Conservation (phyloP, 2,329 filamentous ascomycete genomes). For the Colletotrichum lindemuthianum region DNA sequence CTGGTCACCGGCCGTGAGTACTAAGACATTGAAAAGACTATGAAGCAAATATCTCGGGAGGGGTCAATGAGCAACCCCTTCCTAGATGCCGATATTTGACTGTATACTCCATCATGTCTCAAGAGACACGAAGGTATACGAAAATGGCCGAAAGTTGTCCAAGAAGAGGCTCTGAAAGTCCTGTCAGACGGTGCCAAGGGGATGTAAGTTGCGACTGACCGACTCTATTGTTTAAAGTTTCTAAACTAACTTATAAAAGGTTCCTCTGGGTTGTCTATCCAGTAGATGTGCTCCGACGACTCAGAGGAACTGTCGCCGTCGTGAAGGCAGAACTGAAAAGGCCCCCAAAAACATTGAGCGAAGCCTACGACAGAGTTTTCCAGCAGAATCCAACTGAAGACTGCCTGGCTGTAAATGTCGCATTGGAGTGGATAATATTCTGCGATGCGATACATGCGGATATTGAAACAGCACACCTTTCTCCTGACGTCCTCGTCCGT, state of each 20-base stretch:
- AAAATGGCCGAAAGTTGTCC: neutral
- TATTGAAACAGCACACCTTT: too few species aligned
- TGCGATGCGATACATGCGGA: too few species aligned
- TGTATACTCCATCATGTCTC: accelerated
- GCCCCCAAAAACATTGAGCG: neutral
- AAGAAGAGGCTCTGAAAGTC: neutral
- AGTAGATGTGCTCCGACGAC: neutral
- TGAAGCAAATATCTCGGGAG: neutral
- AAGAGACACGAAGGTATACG: accelerated
- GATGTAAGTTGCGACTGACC: neutral
- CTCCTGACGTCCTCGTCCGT: too few species aligned
- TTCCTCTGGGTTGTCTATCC: conserved; percentile 15
- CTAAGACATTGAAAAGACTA: neutral
- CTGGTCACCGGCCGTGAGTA: neutral
- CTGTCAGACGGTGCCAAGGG: neutral
- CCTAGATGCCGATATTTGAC: neutral
- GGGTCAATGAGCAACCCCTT: neutral
- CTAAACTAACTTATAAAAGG: neutral
- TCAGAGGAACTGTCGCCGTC: neutral
- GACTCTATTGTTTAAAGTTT: too few species aligned
- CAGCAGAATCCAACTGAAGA: neutral
- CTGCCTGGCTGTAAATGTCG: too few species aligned
- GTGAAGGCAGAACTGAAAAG: neutral
- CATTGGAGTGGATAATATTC: too few species aligned
- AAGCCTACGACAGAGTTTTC: neutral